These are phyloP conservation scores for Nakazawaea ishiwadae DNA, from an alignment of 805 yeast genomes.

Conservation along the genomic window DNA sequence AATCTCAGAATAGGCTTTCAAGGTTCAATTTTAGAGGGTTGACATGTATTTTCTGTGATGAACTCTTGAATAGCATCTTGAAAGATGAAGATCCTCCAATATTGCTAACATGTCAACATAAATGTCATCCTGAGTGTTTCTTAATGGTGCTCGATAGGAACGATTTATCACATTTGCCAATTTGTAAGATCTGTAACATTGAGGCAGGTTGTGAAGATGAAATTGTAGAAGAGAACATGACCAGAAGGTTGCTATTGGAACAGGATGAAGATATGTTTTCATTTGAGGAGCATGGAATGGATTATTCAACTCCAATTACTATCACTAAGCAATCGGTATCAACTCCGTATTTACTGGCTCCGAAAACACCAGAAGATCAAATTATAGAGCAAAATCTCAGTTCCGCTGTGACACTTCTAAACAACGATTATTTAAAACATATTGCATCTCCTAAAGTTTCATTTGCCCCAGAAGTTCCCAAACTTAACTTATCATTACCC, in stretches of 20 bases:
- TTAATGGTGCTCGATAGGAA: conserved; percentile 4
- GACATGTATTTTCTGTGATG: conserved; percentile 13
- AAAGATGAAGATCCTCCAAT: conserved; percentile 12
- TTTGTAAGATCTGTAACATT: conserved; percentile 3
- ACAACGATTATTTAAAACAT: too few relatives aligned
- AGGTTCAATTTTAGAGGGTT: conserved; percentile 7
- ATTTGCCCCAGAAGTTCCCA: conserved; percentile 9
- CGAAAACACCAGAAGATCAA: not conserved
- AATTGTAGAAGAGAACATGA: conserved; percentile 3
- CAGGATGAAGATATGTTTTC: not conserved
- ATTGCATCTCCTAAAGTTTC: conserved; percentile 1
- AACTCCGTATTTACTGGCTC: not conserved
- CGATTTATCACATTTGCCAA: not conserved
- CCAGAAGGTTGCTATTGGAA: conserved; percentile 1
- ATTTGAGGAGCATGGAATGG: not conserved
- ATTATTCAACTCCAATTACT: not conserved
- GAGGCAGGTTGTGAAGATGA: conserved; percentile 3
- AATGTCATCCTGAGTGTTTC: conserved; percentile 13
- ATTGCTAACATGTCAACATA: conserved; percentile 11
- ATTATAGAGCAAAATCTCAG: not conserved
- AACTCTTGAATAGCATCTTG: conserved; percentile 5
- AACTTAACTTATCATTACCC: conserved; percentile 1
- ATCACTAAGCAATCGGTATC: not conserved
- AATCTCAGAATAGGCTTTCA: not conserved
- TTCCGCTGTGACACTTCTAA: too few relatives aligned